Percentiles rank a stretch among this genome's conserved stretches.
Evolutionary conservation across 805 yeast genomes (phyloP).

Genomic region (Candida sonorensis): DNA sequence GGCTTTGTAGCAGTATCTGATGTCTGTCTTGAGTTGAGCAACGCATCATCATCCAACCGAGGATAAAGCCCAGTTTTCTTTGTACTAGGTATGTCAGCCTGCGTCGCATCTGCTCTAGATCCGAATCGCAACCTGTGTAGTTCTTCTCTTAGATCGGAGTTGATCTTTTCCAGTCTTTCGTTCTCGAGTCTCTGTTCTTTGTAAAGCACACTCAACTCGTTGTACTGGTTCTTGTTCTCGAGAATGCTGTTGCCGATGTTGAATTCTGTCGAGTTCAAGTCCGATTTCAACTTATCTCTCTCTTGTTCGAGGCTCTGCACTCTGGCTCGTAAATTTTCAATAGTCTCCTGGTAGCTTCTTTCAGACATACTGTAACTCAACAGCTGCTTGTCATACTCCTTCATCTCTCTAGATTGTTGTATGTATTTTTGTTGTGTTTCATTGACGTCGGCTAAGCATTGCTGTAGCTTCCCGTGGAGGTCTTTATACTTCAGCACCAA

Average conservation of each 20-base stretch:
- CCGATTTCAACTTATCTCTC: slow-evolving; percentile 3
- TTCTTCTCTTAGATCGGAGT: slow-evolving; percentile 2
- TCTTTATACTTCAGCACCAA: slow-evolving; percentile 13
- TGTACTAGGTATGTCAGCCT: neutral
- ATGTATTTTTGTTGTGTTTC: neutral
- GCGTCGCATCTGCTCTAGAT: neutral
- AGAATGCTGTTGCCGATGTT: slow-evolving; percentile 7
- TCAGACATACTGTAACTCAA: slow-evolving; percentile 1
- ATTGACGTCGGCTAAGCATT: neutral
- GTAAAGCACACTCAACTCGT: slow-evolving; percentile 9
- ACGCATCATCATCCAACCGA: no score
- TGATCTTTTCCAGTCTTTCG: neutral
- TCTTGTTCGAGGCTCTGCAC: slow-evolving; percentile 7
- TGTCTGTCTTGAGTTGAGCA: no score
- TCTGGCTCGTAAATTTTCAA: slow-evolving; percentile 1
- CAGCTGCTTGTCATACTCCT: neutral
- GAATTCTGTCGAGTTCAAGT: slow-evolving; percentile 2
- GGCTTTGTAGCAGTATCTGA: no score
- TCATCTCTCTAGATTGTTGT: neutral
- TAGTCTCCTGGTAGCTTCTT: neutral
- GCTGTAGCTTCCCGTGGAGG: no score
- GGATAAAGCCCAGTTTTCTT: neutral
- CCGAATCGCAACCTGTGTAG: neutral
- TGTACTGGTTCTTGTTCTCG: slow-evolving; percentile 12
- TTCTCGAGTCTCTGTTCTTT: slow-evolving; percentile 9